Conservation (phyloP, 495 filamentous ascomycete genomes). For the Parmelia sp. region DNA sequence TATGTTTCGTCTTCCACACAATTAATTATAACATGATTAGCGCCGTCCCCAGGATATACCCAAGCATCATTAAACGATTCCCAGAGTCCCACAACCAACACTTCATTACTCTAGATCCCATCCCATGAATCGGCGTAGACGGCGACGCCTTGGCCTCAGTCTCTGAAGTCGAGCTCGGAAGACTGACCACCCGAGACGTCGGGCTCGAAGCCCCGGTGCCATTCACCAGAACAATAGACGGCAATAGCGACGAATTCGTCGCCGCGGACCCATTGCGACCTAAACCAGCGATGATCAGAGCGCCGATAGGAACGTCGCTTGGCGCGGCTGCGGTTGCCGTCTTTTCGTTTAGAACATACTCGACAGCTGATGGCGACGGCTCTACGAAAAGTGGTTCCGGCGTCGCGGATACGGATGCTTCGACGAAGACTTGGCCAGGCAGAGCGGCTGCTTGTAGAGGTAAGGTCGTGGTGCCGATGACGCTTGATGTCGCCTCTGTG, state of each 20-base stretch:
- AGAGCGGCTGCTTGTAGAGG: not conserved
- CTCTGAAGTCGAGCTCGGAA: not conserved
- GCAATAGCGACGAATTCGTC: not conserved
- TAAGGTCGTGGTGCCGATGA: not conserved
- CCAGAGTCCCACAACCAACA: not conserved
- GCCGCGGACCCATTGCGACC: not conserved
- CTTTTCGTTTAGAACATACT: not conserved
- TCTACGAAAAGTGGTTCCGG: not conserved
- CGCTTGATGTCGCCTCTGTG: not conserved
- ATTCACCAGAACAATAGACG: not conserved
- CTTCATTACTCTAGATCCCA: not conserved
- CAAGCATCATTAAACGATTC: not conserved
- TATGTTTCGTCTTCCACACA: not conserved
- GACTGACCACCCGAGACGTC: not conserved
- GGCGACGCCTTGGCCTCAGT: not conserved
- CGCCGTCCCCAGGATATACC: not conserved
- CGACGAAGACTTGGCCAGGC: not conserved
- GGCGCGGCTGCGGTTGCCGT: not conserved
- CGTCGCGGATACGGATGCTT: not conserved
- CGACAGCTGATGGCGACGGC: not conserved
- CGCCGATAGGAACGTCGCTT: not conserved
- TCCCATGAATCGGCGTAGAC: not conserved
- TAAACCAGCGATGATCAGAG: not conserved
- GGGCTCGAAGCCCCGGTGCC: not conserved
- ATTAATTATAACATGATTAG: not conserved